These are phyloP conservation scores for Hondaea fermentalgiana DNA, from an alignment of 108 stramenopile genomes.

Conservation along the genomic window DNA sequence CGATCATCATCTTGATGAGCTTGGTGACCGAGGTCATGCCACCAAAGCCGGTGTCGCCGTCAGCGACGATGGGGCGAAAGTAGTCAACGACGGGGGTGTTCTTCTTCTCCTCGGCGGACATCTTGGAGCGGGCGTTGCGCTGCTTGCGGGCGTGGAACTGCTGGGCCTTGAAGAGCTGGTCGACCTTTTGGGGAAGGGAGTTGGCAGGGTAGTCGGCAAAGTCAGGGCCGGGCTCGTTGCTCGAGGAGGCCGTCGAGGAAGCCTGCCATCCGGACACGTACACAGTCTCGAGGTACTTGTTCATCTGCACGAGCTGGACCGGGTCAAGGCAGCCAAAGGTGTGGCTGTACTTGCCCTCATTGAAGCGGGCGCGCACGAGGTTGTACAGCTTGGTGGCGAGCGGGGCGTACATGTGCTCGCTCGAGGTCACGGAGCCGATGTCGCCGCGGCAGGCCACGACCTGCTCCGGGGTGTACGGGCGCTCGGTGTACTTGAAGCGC, in stretches of 20 bases:
- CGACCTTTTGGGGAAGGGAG: constrained; percentile 70
- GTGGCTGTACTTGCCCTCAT: constrained; percentile 68
- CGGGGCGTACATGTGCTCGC: constrained; percentile 2
- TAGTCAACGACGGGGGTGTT: constrained; percentile 66
- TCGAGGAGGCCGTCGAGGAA: constrained; percentile 66
- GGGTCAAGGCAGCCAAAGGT: constrained; percentile 93
- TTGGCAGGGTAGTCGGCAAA: constrained; percentile 59
- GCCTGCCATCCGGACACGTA: constrained; percentile 87
- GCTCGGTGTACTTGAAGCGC: constrained; percentile 31
- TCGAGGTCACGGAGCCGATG: constrained; percentile 15
- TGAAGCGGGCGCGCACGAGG: constrained; percentile 21
- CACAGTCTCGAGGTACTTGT: constrained; percentile 69
- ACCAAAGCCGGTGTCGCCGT: constrained; percentile 83
- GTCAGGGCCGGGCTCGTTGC: constrained; percentile 91
- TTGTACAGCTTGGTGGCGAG: constrained; percentile 37
- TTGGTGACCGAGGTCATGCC: constrained; percentile 86
- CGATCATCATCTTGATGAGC: constrained; percentile 80
- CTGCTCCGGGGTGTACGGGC: constrained; percentile 34
- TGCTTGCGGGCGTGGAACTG: constrained; percentile 84
- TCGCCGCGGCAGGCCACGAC: constrained; percentile 37
- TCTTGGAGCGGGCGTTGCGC: constrained; percentile 56
- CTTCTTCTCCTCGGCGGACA: constrained; percentile 45
- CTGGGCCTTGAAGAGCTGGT: constrained; percentile 86
- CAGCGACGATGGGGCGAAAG: constrained; percentile 82
- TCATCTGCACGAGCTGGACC: constrained; percentile 88